Evolutionary conservation across 2,329 filamentous ascomycete genomes (phyloP), one percentile per base, ranked within the genome.

Genomic region (Huntiella omanensis): DNA sequence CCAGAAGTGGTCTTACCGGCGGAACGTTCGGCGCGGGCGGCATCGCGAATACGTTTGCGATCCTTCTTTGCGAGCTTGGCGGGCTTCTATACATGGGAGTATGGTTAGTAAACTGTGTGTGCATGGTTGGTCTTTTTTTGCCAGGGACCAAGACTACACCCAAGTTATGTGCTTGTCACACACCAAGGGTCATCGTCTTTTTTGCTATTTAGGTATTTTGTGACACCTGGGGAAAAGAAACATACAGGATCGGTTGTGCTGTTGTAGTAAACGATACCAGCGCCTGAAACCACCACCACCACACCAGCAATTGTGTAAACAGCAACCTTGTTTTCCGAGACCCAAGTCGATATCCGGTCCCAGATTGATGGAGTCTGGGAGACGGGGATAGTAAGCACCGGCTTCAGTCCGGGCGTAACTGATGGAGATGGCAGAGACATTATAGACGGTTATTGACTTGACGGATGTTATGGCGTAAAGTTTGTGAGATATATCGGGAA

Each of bases 271-370:
- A 93, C 80, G 38, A 84, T 83, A 55, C 91, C 88, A 33, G 87
- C 88, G 51, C 83, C 84, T 11, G 85, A 91, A 48, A 93, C 83
- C 38, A 95, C 85, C 41, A 94, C 74, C 46, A 88, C 88, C 50
- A 94, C 83, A 57, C 91, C 91, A 47, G 88, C 91, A 64, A 96
- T 84, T 54, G 91, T 95, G 65, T 95, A 98, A 52, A 93, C 87
- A 46, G 88, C 73, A 41, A 84, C 82, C 69, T 95, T 96, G 67
- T 98, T 87, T 61, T 96, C 88, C 2, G 86, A 83, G 11, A 83
- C 86, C 88, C 91, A 98, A 58, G 70, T 79, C 54, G 86, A 81
- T 64, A 95, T 69, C 57, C 87, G 80, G 62, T 94, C 84, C 86
- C 86, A 94, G 47, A 91, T 66, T 40, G 83, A 80, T 16, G 48